Base-by-base conservation (phyloP, 345 rosid genomes). In the Populus tremula region DNA sequence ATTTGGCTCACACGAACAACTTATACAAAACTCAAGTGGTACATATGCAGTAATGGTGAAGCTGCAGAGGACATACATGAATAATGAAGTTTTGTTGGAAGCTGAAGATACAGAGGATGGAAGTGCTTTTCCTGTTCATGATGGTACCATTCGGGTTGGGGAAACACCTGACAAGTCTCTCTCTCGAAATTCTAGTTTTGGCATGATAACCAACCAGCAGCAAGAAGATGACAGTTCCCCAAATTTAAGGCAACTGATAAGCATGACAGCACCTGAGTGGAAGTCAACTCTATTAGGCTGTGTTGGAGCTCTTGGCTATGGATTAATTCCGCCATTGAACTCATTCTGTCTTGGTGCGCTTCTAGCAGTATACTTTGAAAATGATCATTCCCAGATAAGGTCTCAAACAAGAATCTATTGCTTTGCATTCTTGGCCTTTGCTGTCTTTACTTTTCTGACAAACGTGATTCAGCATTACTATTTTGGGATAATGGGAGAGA, bases 1-100 rank as follows among this genome's bases (percentile, higher is more conserved):
- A 81, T 86, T 69, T 0, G 93, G 93, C 64, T 86, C 89, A 20
- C 90, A 90, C 68, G 49, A 85, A 59, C 87, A 87, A 63, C 85
- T 87, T 12, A 79, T 88, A 70, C 85, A 82, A 76, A 67, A 82
- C 81, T 78, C 84, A 69, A 71, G 70, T 54, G 86, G 86, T 10
- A 67, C 78, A 41, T 87, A 86, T 10, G 70, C 71, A 68, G 84
- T 82, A 79, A 83, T 90, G 91, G 85, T 88, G 69, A 69, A 83
- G 54, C 71, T 87, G 70, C 91, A 87, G 75, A 68, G 67, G 38
- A 43, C 68, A 16, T 47, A 43, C 13, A 47, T 38, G 49, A 64
- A 61, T 69, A 70, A 71, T 13, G 84, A 77, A 36, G 54, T 54
- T 54, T 6, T 21, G 61, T 8, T 54, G 25, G 61, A 43, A 25